Conservation (phyloP, 225 moss, liverwort and hornwort species). For the Sphagnum tenellum region DNA sequence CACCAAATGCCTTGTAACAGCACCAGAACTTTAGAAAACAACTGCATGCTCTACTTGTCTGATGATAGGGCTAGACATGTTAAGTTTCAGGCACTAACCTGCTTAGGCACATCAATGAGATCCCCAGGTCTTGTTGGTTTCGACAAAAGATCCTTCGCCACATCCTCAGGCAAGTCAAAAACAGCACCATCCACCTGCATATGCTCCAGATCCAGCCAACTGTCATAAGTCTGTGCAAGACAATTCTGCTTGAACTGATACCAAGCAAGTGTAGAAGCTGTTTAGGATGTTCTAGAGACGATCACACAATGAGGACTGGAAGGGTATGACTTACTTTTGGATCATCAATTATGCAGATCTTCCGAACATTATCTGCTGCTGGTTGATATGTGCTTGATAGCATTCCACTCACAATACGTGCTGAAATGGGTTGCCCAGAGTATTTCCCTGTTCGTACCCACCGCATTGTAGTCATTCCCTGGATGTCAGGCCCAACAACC, state of each 20-base stretch:
- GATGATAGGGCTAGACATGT: no score
- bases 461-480: slow-evolving; percentile 61
- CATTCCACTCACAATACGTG: slow-evolving; percentile 55
- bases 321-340: neutral
- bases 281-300: no score
- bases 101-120: slow-evolving; percentile 55
- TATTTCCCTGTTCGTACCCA: slow-evolving; percentile 33
- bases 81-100: slow-evolving; percentile 21
- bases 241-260: no score
- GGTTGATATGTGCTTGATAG: slow-evolving; percentile 58
- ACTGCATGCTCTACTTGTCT: no score
- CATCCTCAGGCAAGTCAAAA: slow-evolving; percentile 71
- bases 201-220: neutral
- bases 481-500: slow-evolving; percentile 4
- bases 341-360: slow-evolving; percentile 64
- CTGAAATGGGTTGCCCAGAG: slow-evolving; percentile 31
- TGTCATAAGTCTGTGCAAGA: no score
- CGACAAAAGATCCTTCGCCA: slow-evolving; percentile 54
- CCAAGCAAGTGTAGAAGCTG: no score
- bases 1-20: no score
- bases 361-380: slow-evolving; percentile 62
- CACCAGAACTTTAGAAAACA: no score
- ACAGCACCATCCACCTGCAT: slow-evolving; percentile 57
- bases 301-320: no score
- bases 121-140: slow-evolving; percentile 33